Conservation (phyloP, 192 early-diverging fungal species). For the Linnemannia zychae region DNA sequence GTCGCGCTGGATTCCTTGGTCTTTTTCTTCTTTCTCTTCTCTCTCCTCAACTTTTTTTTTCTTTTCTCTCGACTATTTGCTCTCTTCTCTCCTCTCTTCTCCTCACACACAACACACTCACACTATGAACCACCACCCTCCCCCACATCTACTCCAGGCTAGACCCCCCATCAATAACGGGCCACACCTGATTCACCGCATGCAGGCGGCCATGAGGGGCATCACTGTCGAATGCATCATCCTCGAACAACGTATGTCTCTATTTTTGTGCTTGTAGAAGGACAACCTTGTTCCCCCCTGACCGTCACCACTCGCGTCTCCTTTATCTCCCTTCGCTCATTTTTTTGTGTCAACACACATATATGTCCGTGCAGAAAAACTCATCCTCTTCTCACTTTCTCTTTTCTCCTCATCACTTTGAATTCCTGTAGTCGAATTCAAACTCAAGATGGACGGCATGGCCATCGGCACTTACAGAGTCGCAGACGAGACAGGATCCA, state of each 20-base stretch:
- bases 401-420: constrained; percentile 54
- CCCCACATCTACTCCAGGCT: background rate
- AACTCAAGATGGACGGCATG: background rate
- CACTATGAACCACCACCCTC: constrained; percentile 12
- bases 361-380: background rate
- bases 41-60: constrained; percentile 4
- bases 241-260: constrained; percentile 54
- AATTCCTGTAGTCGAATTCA: background rate
- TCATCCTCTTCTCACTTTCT: background rate
- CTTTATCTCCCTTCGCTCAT: background rate
- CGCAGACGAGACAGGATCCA: constrained; percentile 71
- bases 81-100: background rate
- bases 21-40: constrained; percentile 3
- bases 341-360: too few relatives aligned
- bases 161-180: constrained; percentile 20
- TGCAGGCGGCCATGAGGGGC: constrained; percentile 70
- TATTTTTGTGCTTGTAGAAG: constrained; percentile 15
- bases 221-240: constrained; percentile 77
- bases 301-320: background rate
- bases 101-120: constrained; percentile 1
- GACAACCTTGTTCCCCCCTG: constrained; percentile 5
- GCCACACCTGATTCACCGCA: constrained; percentile 47
- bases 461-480: background rate
- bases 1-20: background rate
- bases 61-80: background rate